Evolutionary conservation across 2,329 filamentous ascomycete species (phyloP), one percentile per base, ranked within the genome.

Genomic region (Raffaelea deltoideospora): DNA sequence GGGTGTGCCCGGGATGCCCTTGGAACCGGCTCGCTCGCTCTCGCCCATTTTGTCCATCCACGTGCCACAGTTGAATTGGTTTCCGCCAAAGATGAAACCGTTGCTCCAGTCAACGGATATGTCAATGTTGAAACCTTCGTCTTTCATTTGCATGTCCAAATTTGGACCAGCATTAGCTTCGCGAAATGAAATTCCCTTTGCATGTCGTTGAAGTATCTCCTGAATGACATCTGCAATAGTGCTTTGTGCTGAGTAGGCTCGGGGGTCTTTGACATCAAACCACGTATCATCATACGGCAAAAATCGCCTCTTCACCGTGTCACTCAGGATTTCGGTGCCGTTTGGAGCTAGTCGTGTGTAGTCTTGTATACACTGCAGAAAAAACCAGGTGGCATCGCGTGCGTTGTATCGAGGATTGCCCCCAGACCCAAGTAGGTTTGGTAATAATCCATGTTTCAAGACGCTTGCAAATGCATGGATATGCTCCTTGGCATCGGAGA

Each of bases 1-100:
- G 33, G 90, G 90, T n/a, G 90, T 98, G 9, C 87, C 90, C 1
- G 90, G 92, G 17, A 94, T 66, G 34, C 90, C 92, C 61, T 95
- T 96, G 51, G 78, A 94, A 40, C 81, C 79, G 14, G 92, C 90
- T 43, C 78, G 82, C 45, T 82, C 76, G 43, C 86, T 94, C 57
- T 98, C 90, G n/a, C 90, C 90, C 90, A 98, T 98, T 69, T 98
- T 98, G 66, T 98, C 90, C 86, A 95, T 95, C 90, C 90, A 98
- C 2, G 90, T 98, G 36, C 90, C 90, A 49, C 92, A 98, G 57
- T 98, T 98, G 59, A 64, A 69, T 52, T 95, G 87, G 51, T 84
- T 96, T 24, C 92, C 90, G 38, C 92, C 90, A 50, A 92, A 94
- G 40, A 98, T 78, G 44, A 98, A 72, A 18, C 90, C 92, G 5